These are phyloP conservation scores for Nicotiana benthamiana DNA, from an alignment of 257 asterid species.

Conservation along the genomic window DNA sequence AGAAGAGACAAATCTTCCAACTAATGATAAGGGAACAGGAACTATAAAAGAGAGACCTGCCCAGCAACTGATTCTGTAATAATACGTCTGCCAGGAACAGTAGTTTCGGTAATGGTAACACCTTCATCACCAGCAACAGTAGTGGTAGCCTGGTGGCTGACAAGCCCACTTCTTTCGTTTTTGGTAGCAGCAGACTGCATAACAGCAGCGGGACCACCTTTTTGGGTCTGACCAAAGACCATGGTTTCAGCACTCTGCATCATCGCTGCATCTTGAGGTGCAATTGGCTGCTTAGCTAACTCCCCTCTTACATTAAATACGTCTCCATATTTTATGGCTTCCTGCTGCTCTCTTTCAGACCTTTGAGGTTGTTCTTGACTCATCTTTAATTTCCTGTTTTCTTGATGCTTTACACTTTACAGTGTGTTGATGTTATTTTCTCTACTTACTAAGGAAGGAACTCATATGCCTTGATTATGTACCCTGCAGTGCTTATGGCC, in stretches of 20 bases:
- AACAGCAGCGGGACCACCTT: slow-evolving; percentile 50
- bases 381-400: slow-evolving; percentile 10
- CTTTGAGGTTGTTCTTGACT: slow-evolving; percentile 41
- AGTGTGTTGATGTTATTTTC: background rate
- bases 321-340: slow-evolving; percentile 52
- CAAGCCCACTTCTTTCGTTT: slow-evolving; percentile 49
- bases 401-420: background rate
- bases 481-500: background rate
- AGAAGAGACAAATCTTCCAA: no score
- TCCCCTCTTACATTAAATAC: slow-evolving; percentile 47
- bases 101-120: slow-evolving; percentile 36
- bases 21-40: background rate
- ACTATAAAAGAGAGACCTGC: slow-evolving; percentile 15
- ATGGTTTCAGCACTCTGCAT: slow-evolving; percentile 56
- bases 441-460: background rate
- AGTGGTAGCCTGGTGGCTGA: slow-evolving; percentile 29
- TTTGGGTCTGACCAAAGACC: slow-evolving; percentile 44
- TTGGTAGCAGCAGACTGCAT: slow-evolving; percentile 56
- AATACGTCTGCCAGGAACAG: slow-evolving; percentile 39
- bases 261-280: slow-evolving; percentile 67
- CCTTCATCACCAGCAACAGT: slow-evolving; percentile 28
- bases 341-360: slow-evolving; percentile 14
- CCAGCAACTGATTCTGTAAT: slow-evolving; percentile 59
- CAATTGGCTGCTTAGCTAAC: slow-evolving; percentile 39
- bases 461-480: background rate